Evolutionary conservation across 192 early-diverging fungal species (phyloP).

Genomic region (Chytriomyces sp.): DNA sequence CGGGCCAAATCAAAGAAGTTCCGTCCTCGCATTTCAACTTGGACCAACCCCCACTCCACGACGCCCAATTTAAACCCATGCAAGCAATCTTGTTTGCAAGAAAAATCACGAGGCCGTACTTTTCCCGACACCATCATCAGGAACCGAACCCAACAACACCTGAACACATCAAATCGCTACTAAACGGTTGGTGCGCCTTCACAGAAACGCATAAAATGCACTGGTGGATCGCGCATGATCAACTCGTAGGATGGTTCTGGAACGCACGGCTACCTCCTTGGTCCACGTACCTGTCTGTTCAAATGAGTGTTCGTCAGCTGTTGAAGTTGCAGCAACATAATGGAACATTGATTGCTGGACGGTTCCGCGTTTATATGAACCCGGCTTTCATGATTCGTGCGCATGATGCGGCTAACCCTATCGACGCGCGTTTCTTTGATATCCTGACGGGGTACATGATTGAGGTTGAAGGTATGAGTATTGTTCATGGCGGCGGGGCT

Average conservation of each 20-base stretch:
- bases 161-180: too few species aligned
- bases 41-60: too few species aligned
- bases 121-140: too few species aligned
- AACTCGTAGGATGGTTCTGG: constrained; percentile 22
- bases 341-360: constrained; percentile 16
- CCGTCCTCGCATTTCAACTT: too few species aligned
- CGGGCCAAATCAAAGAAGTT: too few species aligned
- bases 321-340: constrained; percentile 5
- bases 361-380: constrained; percentile 12
- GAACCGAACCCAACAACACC: too few species aligned
- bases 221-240: constrained; percentile 21
- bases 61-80: too few species aligned
- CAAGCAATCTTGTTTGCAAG: too few species aligned
- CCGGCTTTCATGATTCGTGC: neutral
- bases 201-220: too few species aligned
- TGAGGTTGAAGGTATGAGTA: neutral
- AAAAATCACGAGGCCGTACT: too few species aligned
- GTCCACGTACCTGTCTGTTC: constrained; percentile 2
- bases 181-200: too few species aligned
- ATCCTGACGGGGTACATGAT: constrained; percentile 14
- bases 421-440: constrained; percentile 19
- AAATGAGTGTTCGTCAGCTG: constrained; percentile 4
- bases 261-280: constrained; percentile 14
- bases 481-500: neutral
- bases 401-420: neutral